phyloP scores from a whole-genome alignment of 176 grass and related monocot genomes.

The Triticum monococcum region DNA sequence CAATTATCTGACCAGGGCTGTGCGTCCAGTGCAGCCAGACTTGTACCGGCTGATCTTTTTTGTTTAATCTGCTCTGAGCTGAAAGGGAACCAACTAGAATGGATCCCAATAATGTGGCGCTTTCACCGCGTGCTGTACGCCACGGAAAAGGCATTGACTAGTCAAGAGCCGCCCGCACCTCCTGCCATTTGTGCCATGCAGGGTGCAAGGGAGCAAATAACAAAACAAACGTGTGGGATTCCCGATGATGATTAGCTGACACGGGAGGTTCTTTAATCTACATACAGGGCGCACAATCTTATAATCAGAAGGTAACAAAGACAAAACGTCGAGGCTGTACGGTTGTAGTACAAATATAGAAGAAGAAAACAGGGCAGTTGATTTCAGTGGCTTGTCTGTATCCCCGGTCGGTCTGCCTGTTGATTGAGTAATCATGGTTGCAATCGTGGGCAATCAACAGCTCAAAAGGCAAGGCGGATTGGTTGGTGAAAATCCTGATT shows the following conservation, averaged over 20 bases:
- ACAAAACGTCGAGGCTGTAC: conserved; percentile 40
- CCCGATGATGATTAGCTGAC: conserved; percentile 36
- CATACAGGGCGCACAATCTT: conserved; percentile 7
- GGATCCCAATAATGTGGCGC: conserved; percentile 33
- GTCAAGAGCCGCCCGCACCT: neutral
- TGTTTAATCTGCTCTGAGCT: neutral
- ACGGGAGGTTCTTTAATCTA: conserved; percentile 20
- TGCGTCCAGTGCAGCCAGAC: neutral
- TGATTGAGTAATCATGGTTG: conserved; percentile 50
- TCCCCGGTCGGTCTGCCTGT: conserved; percentile 20
- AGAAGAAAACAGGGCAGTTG: conserved; percentile 24
- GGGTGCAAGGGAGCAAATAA: conserved; percentile 29
- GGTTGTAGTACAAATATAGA: conserved; percentile 18
- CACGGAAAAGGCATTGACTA: neutral
- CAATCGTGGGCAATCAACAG: conserved; percentile 39
- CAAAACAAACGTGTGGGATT: conserved; percentile 42
- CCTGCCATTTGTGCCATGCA: conserved; percentile 54
- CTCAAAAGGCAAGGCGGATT: conserved; percentile 35
- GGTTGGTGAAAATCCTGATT: conserved; percentile 33
- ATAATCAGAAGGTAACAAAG: conserved; percentile 33
- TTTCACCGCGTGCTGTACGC: conserved; percentile 15
- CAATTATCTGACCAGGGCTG: conserved; percentile 7
- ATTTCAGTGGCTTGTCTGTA: conserved; percentile 40
- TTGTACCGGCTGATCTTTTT: neutral
- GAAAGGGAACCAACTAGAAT: conserved; percentile 1